A percentile compares a stretch with the other conserved stretches of the same genome.
Evolutionary conservation across 306 rosid genomes (phyloP).

Genomic region (Biancaea sappan): DNA sequence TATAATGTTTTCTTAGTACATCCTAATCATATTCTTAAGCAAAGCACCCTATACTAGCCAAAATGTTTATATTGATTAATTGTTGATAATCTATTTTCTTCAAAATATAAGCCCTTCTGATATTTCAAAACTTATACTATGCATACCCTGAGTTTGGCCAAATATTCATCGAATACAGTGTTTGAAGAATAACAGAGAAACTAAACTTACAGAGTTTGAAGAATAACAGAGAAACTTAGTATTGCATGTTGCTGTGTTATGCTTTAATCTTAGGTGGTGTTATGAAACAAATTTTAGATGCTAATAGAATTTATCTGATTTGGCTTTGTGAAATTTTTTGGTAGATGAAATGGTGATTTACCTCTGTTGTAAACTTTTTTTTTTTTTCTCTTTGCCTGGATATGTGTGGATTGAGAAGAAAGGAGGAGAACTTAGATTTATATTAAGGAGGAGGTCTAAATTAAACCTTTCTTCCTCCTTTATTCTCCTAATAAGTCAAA

Average conservation of each 20-base stretch:
- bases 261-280: neutral
- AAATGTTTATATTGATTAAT: neutral
- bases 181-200: neutral
- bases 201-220: slow-evolving; percentile 10
- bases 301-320: neutral
- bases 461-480: too few relatives aligned
- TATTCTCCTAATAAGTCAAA: too few relatives aligned
- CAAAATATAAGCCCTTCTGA: neutral
- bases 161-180: neutral
- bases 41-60: neutral
- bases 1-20: too few relatives aligned
- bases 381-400: slow-evolving; percentile 2
- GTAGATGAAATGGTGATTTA: neutral
- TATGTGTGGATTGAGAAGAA: too few relatives aligned
- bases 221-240: neutral
- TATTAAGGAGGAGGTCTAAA: too few relatives aligned
- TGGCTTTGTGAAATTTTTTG: neutral
- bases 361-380: neutral
- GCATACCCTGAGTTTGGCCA: neutral
- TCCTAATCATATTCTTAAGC: neutral
- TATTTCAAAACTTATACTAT: neutral
- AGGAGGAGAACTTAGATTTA: too few relatives aligned
- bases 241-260: slow-evolving; percentile 12
- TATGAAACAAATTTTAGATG: neutral
- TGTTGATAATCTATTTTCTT: neutral